Conservation (phyloP, 371 early-diverging fungal species). For the Zychaea mexicana region DNA sequence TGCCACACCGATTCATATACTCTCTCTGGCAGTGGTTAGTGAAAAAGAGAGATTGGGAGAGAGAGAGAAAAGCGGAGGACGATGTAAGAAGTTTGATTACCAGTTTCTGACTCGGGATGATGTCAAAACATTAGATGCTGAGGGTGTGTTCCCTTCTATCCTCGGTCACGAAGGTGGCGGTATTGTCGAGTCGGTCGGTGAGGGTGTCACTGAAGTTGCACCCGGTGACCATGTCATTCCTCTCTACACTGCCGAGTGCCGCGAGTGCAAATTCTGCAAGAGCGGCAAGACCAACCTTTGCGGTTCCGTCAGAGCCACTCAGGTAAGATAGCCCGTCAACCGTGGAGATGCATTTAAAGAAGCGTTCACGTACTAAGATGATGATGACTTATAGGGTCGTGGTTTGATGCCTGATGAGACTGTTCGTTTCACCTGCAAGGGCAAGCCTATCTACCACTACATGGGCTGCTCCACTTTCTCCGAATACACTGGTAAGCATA, state of each 20-base stretch:
- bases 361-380: too few relatives aligned
- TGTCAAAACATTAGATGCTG: conserved; percentile 67
- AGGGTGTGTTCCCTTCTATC: conserved; percentile 91
- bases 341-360: too few relatives aligned
- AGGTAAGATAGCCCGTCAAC: too few relatives aligned
- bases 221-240: conserved; percentile 96
- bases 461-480: conserved; percentile 97
- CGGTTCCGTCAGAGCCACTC: conserved; percentile 87
- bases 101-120: not conserved
- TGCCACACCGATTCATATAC: conserved; percentile 96
- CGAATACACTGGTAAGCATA: conserved; percentile 83
- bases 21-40: conserved; percentile 80
- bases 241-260: conserved; percentile 92
- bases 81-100: not conserved
- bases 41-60: not conserved
- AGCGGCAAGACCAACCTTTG: conserved; percentile 97
- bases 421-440: conserved; percentile 91
- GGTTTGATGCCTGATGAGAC: conserved; percentile 97
- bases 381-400: conserved; percentile 77
- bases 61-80: not conserved
- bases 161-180: conserved; percentile 97
- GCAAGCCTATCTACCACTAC: conserved; percentile 87
- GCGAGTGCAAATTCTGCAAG: conserved; percentile 94
- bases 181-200: conserved; percentile 95
- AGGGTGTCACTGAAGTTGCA: conserved; percentile 89